Percentiles rank a stretch among this genome's conserved stretches.
Conservation (phyloP, 306 rosid species). For the Lathyrus oleraceus region DNA sequence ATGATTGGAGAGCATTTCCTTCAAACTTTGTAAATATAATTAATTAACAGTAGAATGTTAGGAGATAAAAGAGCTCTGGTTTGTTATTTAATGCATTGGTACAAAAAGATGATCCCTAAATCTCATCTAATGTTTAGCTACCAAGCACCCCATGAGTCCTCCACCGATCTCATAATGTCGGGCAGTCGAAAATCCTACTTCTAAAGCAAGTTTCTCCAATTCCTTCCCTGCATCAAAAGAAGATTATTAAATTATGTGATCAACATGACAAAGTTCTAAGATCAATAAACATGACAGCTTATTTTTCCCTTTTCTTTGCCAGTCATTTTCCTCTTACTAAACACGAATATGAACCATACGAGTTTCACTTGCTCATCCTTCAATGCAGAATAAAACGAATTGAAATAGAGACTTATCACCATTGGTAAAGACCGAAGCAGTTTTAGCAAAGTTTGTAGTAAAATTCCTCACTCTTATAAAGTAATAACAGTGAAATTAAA, state of each 20-base stretch:
- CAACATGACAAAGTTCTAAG: constrained; percentile 22
- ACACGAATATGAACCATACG: too few relatives aligned
- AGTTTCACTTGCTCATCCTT: too few relatives aligned
- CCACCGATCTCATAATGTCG: constrained; percentile 78
- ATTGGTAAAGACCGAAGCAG: not conserved
- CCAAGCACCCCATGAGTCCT: constrained; percentile 89
- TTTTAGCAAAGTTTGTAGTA: not conserved
- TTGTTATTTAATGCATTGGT: not conserved
- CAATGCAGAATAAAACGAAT: too few relatives aligned
- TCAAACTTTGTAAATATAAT: constrained; percentile 20
- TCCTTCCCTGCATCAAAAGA: constrained; percentile 66
- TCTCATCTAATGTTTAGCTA: constrained; percentile 56
- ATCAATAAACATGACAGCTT: constrained; percentile 16
- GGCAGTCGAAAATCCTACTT: constrained; percentile 78
- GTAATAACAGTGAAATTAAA: not conserved
- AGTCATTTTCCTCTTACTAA: not conserved
- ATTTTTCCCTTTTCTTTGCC: not conserved
- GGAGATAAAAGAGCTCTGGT: not conserved
- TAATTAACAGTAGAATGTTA: constrained; percentile 6
- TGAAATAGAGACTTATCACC: too few relatives aligned
- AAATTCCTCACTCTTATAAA: not conserved
- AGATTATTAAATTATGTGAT: constrained; percentile 23
- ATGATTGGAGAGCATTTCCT: constrained; percentile 1
- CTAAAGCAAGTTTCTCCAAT: constrained; percentile 75
- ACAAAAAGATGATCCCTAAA: constrained; percentile 17